Evolutionary conservation across 2,329 filamentous ascomycete species (phyloP).

Genomic region (Scedosporium apiospermum): DNA sequence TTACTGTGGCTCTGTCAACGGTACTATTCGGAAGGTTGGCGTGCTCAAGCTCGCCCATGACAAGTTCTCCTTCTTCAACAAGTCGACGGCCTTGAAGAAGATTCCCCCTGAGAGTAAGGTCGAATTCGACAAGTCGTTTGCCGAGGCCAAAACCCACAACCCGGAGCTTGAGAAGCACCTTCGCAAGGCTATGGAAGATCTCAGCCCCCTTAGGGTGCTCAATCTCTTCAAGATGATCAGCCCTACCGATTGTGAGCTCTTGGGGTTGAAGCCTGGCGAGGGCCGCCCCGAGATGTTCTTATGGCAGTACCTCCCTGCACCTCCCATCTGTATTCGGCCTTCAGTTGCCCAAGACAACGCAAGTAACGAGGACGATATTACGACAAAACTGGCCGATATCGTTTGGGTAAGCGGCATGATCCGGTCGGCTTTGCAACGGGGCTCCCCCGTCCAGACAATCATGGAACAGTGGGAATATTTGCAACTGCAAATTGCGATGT

Average conservation of each 20-base stretch:
- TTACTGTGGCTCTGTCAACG: slow-evolving; percentile 74
- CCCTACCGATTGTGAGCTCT: slow-evolving; percentile 76
- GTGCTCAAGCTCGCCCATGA: slow-evolving; percentile 93
- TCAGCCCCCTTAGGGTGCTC: slow-evolving; percentile 80
- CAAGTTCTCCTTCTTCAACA: slow-evolving; percentile 81
- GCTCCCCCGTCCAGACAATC: slow-evolving; percentile 76
- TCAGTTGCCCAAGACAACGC: slow-evolving; percentile 89
- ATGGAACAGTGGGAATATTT: slow-evolving; percentile 99
- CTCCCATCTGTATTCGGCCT: slow-evolving; percentile 86
- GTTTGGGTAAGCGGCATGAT: slow-evolving; percentile 86
- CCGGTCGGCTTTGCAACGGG: slow-evolving; percentile 70
- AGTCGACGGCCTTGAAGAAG: slow-evolving; percentile 80
- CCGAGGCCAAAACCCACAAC: slow-evolving; percentile 66
- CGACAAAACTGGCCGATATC: slow-evolving; percentile 93
- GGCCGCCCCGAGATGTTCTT: slow-evolving; percentile 93
- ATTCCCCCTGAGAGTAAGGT: slow-evolving; percentile 71
- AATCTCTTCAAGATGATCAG: slow-evolving; percentile 88
- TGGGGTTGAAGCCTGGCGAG: slow-evolving; percentile 79
- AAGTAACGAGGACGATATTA: slow-evolving; percentile 93
- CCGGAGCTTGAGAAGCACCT: slow-evolving; percentile 83
- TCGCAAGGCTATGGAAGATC: slow-evolving; percentile 85
- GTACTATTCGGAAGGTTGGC: slow-evolving; percentile 82
- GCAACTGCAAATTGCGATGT: slow-evolving; percentile 91
- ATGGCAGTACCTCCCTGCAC: slow-evolving; percentile 92
- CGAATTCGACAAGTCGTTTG: slow-evolving; percentile 78